Evolutionary conservation across 2,329 filamentous ascomycete species (phyloP), one percentile per base, ranked within the genome.

Genomic region (Emericellopsis cladophorae): DNA sequence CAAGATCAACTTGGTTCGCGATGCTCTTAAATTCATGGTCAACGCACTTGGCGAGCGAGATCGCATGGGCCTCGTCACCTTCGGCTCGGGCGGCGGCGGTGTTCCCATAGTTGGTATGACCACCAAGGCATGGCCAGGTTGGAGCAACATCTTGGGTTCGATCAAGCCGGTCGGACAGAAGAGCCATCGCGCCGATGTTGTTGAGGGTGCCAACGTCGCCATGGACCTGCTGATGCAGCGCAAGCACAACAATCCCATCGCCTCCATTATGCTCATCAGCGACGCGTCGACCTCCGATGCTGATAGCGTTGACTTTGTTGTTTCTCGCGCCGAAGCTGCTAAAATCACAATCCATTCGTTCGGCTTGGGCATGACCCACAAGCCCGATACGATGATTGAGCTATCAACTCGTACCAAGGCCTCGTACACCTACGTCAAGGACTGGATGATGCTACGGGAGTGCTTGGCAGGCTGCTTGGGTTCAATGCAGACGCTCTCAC

Each of bases 381-480:
- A 96, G 63, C 92, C 92, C 5, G 92, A 98, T 56, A 95, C 89
- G 1, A 94, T 98, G 88, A 95, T 98, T 47, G 90, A 96, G 62
- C 68, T 98, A 11, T 96, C 92, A 1, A 92, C 85, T 7, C 76
- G 88, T 45, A 98, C 92, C 4, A 98, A 96, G 65, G 92, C 89
- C 5, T 93, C 88, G 1, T 98, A 96, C 56, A 93, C 88, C 2
- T 98, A 96, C 54, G 89, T 98, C 50, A 98, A 96, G 64, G 92
- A 98, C 60, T 98, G 92, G 92, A 96, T 96, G 90, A 98, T 96
- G 90, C 74, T 98, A 31, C 82, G 92, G 23, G 92, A 98, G 60
- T 96, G 92, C 58, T 73, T 95, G 36, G 92, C 89, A 21, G 92
- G 92, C 35, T 96, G 90, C 54, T 68, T 98, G 23, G 92, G 92